These are phyloP conservation scores for Graphium sp. DNA, from an alignment of 2,329 filamentous ascomycete genomes.

Conservation along the genomic window DNA sequence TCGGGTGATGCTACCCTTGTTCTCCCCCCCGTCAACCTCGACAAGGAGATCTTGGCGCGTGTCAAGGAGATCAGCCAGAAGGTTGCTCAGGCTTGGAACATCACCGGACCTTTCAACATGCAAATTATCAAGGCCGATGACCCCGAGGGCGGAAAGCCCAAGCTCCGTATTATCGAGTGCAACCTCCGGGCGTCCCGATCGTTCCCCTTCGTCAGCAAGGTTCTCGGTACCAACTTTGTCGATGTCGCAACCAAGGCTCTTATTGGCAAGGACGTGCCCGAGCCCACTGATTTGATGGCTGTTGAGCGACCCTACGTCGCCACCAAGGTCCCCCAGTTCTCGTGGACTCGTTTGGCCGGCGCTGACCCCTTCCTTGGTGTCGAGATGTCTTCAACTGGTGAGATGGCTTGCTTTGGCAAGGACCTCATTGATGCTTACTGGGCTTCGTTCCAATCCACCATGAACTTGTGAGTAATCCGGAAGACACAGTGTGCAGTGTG, in stretches of 20 bases:
- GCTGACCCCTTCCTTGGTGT: slow-evolving; percentile 96
- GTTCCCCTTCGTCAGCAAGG: slow-evolving; percentile 97
- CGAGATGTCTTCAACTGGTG: slow-evolving; percentile 92
- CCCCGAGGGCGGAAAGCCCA: slow-evolving; percentile 55
- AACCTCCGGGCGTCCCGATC: slow-evolving; percentile 94
- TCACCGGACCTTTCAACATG: slow-evolving; percentile 99
- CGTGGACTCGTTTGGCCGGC: slow-evolving; percentile 92
- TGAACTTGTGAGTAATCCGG: too few species aligned
- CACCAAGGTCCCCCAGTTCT: slow-evolving; percentile 97
- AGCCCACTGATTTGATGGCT: slow-evolving; percentile 75
- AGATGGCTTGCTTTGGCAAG: slow-evolving; percentile 98
- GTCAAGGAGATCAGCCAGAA: slow-evolving; percentile 93
- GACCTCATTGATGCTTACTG: slow-evolving; percentile 94
- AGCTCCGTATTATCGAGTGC: slow-evolving; percentile 93
- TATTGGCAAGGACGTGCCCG: slow-evolving; percentile 68
- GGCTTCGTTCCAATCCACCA: slow-evolving; percentile 86
- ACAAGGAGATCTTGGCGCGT: slow-evolving; percentile 61
- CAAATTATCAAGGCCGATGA: slow-evolving; percentile 91
- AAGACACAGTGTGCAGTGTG: too few species aligned
- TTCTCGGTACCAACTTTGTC: slow-evolving; percentile 92
- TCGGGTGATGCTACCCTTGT: slow-evolving; percentile 93
- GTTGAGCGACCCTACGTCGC: slow-evolving; percentile 82
- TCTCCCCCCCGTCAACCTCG: slow-evolving; percentile 69
- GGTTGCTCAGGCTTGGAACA: slow-evolving; percentile 92
- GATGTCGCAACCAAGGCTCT: slow-evolving; percentile 89